Evolutionary conservation across 176 grass and related monocot species (phyloP).

Genomic region (Phoenix roebelenii): DNA sequence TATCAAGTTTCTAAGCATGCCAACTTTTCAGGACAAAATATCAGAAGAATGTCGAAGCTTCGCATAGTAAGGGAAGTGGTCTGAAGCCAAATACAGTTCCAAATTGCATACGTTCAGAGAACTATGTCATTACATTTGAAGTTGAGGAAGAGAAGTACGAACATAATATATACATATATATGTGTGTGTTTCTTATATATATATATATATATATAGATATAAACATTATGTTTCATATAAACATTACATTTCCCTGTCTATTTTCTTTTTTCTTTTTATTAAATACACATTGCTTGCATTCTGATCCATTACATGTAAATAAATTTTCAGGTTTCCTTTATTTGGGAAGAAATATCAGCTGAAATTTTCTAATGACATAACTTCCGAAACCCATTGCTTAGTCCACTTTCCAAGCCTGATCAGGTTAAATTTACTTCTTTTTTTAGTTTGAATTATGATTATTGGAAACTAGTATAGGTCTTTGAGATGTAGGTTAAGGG

Average conservation of each 20-base stretch:
- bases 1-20: neutral
- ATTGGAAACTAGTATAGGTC: neutral
- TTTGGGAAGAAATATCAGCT: constrained; percentile 92
- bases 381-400: constrained; percentile 66
- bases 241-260: neutral
- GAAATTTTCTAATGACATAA: constrained; percentile 67
- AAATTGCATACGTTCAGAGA: constrained; percentile 90
- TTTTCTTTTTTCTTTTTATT: constrained; percentile 1
- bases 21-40: constrained; percentile 72
- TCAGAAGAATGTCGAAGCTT: constrained; percentile 96
- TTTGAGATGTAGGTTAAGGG: constrained; percentile 6
- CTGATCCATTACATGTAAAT: too few relatives aligned
- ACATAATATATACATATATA: neutral
- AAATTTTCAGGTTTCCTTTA: constrained; percentile 67
- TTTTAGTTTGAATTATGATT: constrained; percentile 11
- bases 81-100: constrained; percentile 55
- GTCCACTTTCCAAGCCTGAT: constrained; percentile 86
- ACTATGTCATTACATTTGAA: constrained; percentile 93
- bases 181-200: neutral
- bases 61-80: constrained; percentile 63
- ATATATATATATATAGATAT: too few relatives aligned
- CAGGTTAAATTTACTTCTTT: constrained; percentile 42
- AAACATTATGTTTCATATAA: too few relatives aligned
- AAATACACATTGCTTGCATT: too few relatives aligned
- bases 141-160: constrained; percentile 95